Evolutionary conservation across 164 flowering plant species (phyloP).

Genomic region (Piper longum): DNA sequence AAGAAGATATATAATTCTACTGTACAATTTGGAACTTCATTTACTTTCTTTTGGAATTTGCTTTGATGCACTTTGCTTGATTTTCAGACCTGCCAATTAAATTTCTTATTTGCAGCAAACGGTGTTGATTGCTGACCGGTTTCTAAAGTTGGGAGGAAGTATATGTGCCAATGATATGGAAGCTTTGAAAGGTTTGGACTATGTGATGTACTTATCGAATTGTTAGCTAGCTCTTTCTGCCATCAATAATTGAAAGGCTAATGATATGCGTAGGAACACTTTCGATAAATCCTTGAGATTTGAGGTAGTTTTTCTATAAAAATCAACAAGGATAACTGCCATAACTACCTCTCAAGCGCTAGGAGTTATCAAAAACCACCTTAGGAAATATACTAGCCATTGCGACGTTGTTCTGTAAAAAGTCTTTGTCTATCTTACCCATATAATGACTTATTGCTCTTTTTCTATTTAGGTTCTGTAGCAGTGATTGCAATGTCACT

Average conservation of each 20-base stretch:
- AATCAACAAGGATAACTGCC: neutral
- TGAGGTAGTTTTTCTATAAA: neutral
- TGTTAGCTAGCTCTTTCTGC: neutral
- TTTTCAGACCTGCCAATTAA: no score
- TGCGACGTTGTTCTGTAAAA: no score
- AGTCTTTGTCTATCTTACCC: neutral
- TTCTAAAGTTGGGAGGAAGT: slow-evolving; percentile 63
- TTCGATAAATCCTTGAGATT: neutral
- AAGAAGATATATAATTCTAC: neutral
- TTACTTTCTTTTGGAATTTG: neutral
- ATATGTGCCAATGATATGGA: slow-evolving; percentile 34
- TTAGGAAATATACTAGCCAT: no score
- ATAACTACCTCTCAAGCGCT: no score
- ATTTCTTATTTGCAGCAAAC: slow-evolving; percentile 23
- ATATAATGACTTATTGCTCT: neutral
- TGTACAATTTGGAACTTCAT: neutral
- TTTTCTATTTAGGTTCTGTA: slow-evolving; percentile 41
- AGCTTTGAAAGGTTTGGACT: slow-evolving; percentile 41
- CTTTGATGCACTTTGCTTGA: neutral
- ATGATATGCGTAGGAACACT: no score
- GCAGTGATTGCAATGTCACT: slow-evolving; percentile 35
- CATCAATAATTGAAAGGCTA: no score
- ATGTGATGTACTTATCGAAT: neutral
- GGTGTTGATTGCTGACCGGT: slow-evolving; percentile 26
- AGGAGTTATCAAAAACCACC: no score